Percentiles rank a stretch among this genome's conserved stretches.
Conservation (phyloP, 495 filamentous ascomycete species). For the Penicillium atrosanguineum region DNA sequence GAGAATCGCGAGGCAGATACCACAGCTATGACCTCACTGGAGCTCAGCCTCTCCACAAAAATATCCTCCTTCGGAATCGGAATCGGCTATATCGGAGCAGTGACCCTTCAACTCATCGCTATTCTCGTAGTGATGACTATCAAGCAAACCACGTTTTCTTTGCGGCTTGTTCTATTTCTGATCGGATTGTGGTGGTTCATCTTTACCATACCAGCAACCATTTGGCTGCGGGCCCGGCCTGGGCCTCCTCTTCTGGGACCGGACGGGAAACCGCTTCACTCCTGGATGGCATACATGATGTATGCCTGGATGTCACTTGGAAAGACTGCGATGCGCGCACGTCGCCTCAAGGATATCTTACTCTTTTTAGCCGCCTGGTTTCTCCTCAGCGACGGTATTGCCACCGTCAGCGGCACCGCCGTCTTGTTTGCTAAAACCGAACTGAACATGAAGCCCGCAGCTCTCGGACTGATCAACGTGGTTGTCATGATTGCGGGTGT, state of each 20-base stretch:
- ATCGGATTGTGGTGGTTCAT: slow-evolving; percentile 93
- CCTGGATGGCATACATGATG: slow-evolving; percentile 62
- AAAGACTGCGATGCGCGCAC: slow-evolving; percentile 72
- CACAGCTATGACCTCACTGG: slow-evolving; percentile 47
- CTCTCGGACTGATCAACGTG: slow-evolving; percentile 89
- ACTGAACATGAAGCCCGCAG: slow-evolving; percentile 82
- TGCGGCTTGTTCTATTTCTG: slow-evolving; percentile 79
- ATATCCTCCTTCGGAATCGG: slow-evolving; percentile 90
- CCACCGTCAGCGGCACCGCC: slow-evolving; percentile 91
- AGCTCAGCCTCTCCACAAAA: slow-evolving; percentile 72
- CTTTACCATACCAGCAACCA: slow-evolving; percentile 84
- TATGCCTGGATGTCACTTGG: slow-evolving; percentile 86
- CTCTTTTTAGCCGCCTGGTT: slow-evolving; percentile 94
- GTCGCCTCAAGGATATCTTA: slow-evolving; percentile 77
- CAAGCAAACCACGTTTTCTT: slow-evolving; percentile 70
- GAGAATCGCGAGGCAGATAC: slow-evolving; percentile 13
- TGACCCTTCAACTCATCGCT: slow-evolving; percentile 73
- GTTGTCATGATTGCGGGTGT: slow-evolving; percentile 82
- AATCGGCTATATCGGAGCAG: slow-evolving; percentile 81
- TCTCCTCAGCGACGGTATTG: slow-evolving; percentile 87
- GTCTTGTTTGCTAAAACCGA: slow-evolving; percentile 95
- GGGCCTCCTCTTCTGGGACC: slow-evolving; percentile 67
- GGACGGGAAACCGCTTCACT: slow-evolving; percentile 38
- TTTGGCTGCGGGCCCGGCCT: slow-evolving; percentile 89
- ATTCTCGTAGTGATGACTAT: slow-evolving; percentile 69